Conservation (phyloP, 1,139 yeast species). For the Geotrichum klebahnii region DNA sequence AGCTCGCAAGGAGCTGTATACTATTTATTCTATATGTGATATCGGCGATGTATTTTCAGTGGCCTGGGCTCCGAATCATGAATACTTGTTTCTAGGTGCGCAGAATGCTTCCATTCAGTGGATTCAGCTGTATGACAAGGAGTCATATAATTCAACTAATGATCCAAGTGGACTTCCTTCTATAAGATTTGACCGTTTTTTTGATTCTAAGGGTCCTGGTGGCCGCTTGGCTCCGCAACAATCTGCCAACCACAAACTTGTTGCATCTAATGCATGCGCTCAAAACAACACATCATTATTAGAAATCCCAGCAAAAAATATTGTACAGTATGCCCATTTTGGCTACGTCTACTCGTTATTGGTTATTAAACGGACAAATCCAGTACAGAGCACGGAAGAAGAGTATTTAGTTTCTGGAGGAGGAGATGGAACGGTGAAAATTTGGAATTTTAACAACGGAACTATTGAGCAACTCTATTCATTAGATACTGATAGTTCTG, state of each 20-base stretch:
- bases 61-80: slow-evolving; percentile 58
- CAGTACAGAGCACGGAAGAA: slow-evolving; percentile 25
- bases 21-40: slow-evolving; percentile 78
- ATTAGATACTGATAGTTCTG: slow-evolving; percentile 64
- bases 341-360: slow-evolving; percentile 80
- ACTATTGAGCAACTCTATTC: slow-evolving; percentile 39
- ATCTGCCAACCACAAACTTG: slow-evolving; percentile 1
- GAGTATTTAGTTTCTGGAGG: slow-evolving; percentile 64
- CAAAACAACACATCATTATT: slow-evolving; percentile 43
- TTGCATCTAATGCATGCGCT: slow-evolving; percentile 1
- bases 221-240: slow-evolving; percentile 47
- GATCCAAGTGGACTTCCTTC: slow-evolving; percentile 62
- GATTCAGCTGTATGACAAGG: slow-evolving; percentile 47
- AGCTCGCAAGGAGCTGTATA: slow-evolving; percentile 44
- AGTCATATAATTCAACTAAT: slow-evolving; percentile 32
- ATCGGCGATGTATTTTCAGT: slow-evolving; percentile 91
- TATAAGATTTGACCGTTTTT: slow-evolving; percentile 75
- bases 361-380: slow-evolving; percentile 28
- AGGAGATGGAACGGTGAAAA: slow-evolving; percentile 80
- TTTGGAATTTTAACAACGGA: slow-evolving; percentile 54
- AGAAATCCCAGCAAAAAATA: slow-evolving; percentile 65
- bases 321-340: slow-evolving; percentile 78
- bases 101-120: slow-evolving; percentile 87
- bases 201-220: slow-evolving; percentile 86
- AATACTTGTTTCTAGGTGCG: slow-evolving; percentile 76